Evolutionary conservation across 2,329 filamentous ascomycete species (phyloP), one percentile per base, ranked within the genome.

Genomic region (Sporothrix phasma): DNA sequence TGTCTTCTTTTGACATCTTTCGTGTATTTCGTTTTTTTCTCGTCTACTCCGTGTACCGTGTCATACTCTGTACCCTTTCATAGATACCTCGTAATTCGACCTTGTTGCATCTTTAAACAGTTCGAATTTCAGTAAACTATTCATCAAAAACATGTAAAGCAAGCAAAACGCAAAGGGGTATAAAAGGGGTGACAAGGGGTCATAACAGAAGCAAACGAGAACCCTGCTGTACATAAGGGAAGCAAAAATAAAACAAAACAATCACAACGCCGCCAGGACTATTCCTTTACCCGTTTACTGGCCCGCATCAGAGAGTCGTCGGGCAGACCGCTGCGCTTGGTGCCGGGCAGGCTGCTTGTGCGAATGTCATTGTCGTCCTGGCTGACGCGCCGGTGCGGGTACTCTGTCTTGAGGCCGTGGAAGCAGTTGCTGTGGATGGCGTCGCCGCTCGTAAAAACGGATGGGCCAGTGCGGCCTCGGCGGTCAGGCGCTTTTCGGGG

Each of bases 351-450:
- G 74, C 91, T 96, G 49, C 88, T 87, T 0, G 90, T 92, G n/a
- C 90, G 82, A 64, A 97, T 97, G 74, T 97, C 94, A 70, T 96
- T 96, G 73, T 97, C 92, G 71, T 99, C 94, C 70, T 95, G 88
- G 70, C 89, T 96, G 46, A 99, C 92, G 58, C 93, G 84, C 7
- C 94, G 83, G 71, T 92, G 87, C 0, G 94, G 94, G 74, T 99
- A 99, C 71, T 94, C 90, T 67, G 86, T 86, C 75, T 91, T 90
- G 61, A 92, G 81, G 0, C 92, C 92, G 71, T 96, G 91, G 69
- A 99, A 99, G 72, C 92, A 97, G 72, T 96, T 94, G 45, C 85
- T 81, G 46, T 83, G 88, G 19, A 94, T 84, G 66, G 85, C 84
- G 24, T 89, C 87, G 2, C 87, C 87, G 70, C 86, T 86, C 39